Percentiles rank a stretch among this genome's conserved stretches.
phyloP scores from a whole-genome alignment of 106 monocot genomes.

The Dioscorea dumetorum region DNA sequence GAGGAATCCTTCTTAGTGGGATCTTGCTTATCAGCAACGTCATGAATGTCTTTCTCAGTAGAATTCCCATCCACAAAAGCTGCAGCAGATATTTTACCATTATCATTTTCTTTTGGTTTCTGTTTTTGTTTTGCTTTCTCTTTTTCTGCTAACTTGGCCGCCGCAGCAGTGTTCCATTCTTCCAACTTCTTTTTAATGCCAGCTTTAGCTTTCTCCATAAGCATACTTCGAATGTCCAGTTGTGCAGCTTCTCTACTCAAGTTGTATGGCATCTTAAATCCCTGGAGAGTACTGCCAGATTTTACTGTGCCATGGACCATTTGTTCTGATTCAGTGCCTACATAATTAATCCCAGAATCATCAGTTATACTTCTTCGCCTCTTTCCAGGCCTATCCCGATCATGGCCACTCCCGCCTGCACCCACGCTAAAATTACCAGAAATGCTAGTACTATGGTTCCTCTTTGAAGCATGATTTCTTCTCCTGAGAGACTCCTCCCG shows the following conservation, averaged over 20 bases:
- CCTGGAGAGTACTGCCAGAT: background rate
- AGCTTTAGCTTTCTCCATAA: slow-evolving; percentile 17
- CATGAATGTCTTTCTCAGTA: background rate
- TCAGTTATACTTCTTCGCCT: slow-evolving; percentile 7
- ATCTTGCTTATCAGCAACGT: slow-evolving; percentile 6
- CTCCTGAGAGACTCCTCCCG: slow-evolving; percentile 6
- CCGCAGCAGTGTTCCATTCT: slow-evolving; percentile 18
- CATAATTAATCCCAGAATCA: slow-evolving; percentile 5
- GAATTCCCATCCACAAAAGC: background rate
- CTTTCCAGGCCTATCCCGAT: slow-evolving; percentile 9
- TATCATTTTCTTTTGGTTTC: slow-evolving; percentile 15
- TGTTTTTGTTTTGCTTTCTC: slow-evolving; percentile 12
- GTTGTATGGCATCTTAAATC: background rate
- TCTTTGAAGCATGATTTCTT: slow-evolving; percentile 6
- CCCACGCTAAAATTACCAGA: slow-evolving; percentile 8
- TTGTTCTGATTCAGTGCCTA: background rate
- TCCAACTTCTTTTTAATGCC: slow-evolving; percentile 16
- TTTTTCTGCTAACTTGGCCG: slow-evolving; percentile 12
- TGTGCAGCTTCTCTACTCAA: slow-evolving; percentile 13
- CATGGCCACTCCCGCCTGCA: background rate
- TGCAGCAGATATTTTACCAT: slow-evolving; percentile 9
- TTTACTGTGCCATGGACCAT: background rate
- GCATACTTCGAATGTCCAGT: slow-evolving; percentile 6
- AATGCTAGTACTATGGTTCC: background rate
- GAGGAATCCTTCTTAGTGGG: slow-evolving; percentile 2